A percentile compares a stretch with the other conserved stretches of the same genome.
Evolutionary conservation across 1,139 yeast genomes (phyloP).

Genomic region (Nadsonia commutata): DNA sequence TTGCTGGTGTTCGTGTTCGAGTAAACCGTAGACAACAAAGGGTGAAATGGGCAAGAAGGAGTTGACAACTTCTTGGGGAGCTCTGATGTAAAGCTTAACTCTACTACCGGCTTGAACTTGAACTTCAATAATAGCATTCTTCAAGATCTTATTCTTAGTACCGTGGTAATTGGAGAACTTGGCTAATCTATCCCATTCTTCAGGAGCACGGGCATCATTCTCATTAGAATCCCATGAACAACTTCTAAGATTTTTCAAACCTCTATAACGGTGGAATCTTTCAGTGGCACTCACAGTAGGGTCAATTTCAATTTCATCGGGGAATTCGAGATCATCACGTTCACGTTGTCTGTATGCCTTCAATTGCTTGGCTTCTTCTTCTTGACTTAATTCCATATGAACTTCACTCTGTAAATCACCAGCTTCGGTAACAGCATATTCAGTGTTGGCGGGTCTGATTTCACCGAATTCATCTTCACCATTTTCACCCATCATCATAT

Average conservation of each 20-base stretch:
- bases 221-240: slow-evolving; percentile 87
- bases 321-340: slow-evolving; percentile 80
- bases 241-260: slow-evolving; percentile 66
- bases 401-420: slow-evolving; percentile 34
- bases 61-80: slow-evolving; percentile 34
- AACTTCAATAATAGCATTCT: slow-evolving; percentile 40
- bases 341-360: slow-evolving; percentile 53
- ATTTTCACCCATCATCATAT: slow-evolving; percentile 20
- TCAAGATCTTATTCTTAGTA: slow-evolving; percentile 53
- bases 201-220: slow-evolving; percentile 58
- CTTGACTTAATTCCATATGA: slow-evolving; percentile 62
- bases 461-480: slow-evolving; percentile 18
- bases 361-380: slow-evolving; percentile 72
- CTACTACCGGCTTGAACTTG: slow-evolving; percentile 52
- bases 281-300: slow-evolving; percentile 68
- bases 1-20: slow-evolving; percentile 75
- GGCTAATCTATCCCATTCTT: slow-evolving; percentile 60
- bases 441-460: slow-evolving; percentile 13
- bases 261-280: slow-evolving; percentile 64
- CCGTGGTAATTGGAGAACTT: slow-evolving; percentile 68
- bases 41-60: slow-evolving; percentile 25
- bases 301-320: slow-evolving; percentile 81
- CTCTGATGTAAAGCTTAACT: slow-evolving; percentile 45
- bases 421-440: slow-evolving; percentile 31
- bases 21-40: slow-evolving; percentile 54